Evolutionary conservation across 139 green algal species (phyloP), one percentile per base, ranked within the genome.

Genomic region (Chlamydomonas sphaeroides): DNA sequence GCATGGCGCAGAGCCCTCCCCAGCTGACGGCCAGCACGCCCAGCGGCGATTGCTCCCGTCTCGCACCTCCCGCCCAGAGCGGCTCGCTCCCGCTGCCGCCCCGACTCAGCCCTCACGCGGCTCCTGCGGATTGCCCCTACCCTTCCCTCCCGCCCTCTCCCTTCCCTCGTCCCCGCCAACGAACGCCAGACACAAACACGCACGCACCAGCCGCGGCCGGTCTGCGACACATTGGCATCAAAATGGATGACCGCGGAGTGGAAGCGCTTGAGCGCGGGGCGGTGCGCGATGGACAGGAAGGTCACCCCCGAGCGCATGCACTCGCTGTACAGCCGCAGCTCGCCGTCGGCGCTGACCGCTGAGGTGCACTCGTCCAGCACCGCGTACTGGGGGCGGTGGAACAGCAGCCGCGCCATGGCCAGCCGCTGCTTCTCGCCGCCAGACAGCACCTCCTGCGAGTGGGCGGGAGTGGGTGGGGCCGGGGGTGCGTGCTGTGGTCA

Each of bases 391-490:
- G 83, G 83, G 33, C 72, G 67, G 88, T 98, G 94, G 88, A 94
- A 98, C 36, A 98, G 93, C 76, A 98, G 89, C 8, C 95, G 88
- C 10, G 95, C 95, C 94, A 98, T 97, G 28, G 94, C 95, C 57
- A 98, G 88, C 30, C 95, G 90, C 90, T 98, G 95, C 90, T 98
- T 96, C 90, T 98, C 95, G 14, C 95, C 95, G 26, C 95, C 94
- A 23, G 79, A 92, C 65, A 98, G 91, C 11, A 92, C 95, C 84
- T 98, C 94, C 42, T 86, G 65, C 17, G 48, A n/a, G n/a, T 14
- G 28, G 25, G 14, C 18, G 33, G 38, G 3, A 45, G 42, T 26
- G 41, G 6, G 69, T n/a, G 69, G 69, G 32, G 14, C n/a, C n/a
- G n/a, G n/a, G n/a, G n/a, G n/a, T n/a, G n/a, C n/a, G n/a, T n/a